Evolutionary conservation across 148 eudicot species (phyloP).

Genomic region (Heliamphora exappendiculata): DNA sequence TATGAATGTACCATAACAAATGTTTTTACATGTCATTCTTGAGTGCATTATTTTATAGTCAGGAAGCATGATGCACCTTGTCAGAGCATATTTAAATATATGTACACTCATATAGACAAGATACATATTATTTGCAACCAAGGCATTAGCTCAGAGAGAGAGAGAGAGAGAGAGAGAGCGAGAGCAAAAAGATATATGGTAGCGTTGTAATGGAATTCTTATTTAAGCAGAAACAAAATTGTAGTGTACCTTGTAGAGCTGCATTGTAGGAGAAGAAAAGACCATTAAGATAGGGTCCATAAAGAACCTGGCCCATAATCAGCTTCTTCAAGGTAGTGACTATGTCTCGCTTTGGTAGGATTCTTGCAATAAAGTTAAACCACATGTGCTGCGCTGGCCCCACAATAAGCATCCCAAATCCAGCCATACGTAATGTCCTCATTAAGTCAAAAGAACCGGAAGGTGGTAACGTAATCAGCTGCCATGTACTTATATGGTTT

Average conservation of each 20-base stretch:
- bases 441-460: conserved; percentile 39
- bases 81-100: background rate
- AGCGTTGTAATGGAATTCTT: background rate
- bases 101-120: background rate
- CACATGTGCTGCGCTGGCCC: conserved; percentile 73
- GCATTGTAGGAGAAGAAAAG: conserved; percentile 76
- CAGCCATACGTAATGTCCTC: conserved; percentile 53
- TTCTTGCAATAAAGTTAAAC: conserved; percentile 55
- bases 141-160: background rate
- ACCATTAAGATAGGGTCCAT: conserved; percentile 54
- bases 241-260: conserved; percentile 52
- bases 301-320: conserved; percentile 45
- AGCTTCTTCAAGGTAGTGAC: conserved; percentile 56
- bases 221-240: background rate
- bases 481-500: conserved; percentile 8
- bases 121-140: background rate
- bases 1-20: background rate
- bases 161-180: too few relatives aligned
- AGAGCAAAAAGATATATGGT: too few relatives aligned
- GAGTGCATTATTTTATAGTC: background rate
- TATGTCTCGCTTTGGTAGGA: conserved; percentile 49
- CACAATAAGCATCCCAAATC: conserved; percentile 54
- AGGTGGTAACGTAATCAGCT: conserved; percentile 54
- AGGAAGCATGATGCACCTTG: background rate
- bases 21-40: background rate